Conservation (phyloP, 352 stramenopile species). For the Phytophthora foliorum region DNA sequence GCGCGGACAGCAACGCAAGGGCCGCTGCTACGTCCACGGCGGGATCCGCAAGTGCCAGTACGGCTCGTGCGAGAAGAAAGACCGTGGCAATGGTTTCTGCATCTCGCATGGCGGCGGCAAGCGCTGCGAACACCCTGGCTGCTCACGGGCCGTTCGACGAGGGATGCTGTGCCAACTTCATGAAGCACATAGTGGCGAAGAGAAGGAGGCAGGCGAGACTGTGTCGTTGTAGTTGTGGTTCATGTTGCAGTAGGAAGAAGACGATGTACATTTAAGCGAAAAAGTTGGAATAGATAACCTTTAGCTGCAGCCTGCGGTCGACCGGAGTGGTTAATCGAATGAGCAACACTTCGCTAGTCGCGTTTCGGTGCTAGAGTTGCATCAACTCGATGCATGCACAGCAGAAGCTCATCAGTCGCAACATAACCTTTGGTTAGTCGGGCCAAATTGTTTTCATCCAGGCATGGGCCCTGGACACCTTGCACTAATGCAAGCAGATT, state of each 20-base stretch:
- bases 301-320: constrained; percentile 3
- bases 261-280: constrained; percentile 32
- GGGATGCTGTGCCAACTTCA: constrained; percentile 72
- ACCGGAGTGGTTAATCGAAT: neutral
- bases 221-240: constrained; percentile 28
- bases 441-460: neutral
- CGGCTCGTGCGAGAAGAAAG: constrained; percentile 85
- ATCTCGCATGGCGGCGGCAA: constrained; percentile 81
- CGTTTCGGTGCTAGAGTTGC: constrained; percentile 8
- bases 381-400: neutral
- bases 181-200: constrained; percentile 30
- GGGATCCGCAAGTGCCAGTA: constrained; percentile 86
- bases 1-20: constrained; percentile 84
- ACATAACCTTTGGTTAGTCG: neutral
- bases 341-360: constrained; percentile 18
- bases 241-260: constrained; percentile 28
- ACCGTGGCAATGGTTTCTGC: constrained; percentile 84
- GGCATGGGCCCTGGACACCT: neutral
- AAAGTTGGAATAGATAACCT: constrained; percentile 30
- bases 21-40: constrained; percentile 85
- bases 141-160: constrained; percentile 61
- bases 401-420: neutral
- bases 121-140: constrained; percentile 60
- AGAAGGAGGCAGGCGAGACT: constrained; percentile 16
- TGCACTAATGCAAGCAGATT: neutral